These are phyloP conservation scores for Amaranthus tricolor DNA, from an alignment of 179 eudicot genomes.

Conservation along the genomic window DNA sequence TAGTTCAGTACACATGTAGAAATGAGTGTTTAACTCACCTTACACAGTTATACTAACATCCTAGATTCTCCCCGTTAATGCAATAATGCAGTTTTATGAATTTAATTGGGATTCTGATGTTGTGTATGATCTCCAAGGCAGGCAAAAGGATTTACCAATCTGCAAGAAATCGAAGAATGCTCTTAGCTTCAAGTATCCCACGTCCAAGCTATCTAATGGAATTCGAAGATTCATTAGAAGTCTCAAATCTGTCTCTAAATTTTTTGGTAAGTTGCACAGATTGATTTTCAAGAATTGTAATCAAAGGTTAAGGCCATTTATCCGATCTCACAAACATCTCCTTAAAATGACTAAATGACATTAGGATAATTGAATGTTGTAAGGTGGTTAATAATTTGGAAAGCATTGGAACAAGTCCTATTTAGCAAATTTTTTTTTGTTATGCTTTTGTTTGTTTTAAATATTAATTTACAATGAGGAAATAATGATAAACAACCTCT, in stretches of 20 bases:
- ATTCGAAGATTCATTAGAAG: constrained; percentile 45
- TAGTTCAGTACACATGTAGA: too few relatives aligned
- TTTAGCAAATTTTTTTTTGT: not conserved
- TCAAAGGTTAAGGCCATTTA: not conserved
- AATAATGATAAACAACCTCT: constrained; percentile 12
- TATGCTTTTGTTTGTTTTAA: not conserved
- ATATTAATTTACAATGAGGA: constrained; percentile 32
- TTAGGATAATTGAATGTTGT: too few relatives aligned
- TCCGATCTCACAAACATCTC: not conserved
- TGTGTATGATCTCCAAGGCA: constrained; percentile 16
- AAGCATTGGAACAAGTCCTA: not conserved
- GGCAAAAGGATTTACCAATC: constrained; percentile 15
- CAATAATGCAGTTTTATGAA: not conserved
- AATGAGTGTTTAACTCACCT: too few relatives aligned
- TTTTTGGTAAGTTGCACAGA: constrained; percentile 47
- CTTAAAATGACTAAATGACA: too few relatives aligned
- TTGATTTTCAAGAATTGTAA: not conserved
- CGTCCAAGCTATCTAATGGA: constrained; percentile 40
- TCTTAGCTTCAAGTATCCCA: constrained; percentile 28
- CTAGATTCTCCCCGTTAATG: not conserved
- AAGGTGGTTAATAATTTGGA: not conserved
- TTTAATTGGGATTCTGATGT: not conserved
- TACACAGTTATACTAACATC: too few relatives aligned
- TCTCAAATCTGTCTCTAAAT: constrained; percentile 39
- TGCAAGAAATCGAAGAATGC: constrained; percentile 26